These are phyloP conservation scores for Penstemon barbatus DNA, from an alignment of 257 asterid species.

Conservation along the genomic window DNA sequence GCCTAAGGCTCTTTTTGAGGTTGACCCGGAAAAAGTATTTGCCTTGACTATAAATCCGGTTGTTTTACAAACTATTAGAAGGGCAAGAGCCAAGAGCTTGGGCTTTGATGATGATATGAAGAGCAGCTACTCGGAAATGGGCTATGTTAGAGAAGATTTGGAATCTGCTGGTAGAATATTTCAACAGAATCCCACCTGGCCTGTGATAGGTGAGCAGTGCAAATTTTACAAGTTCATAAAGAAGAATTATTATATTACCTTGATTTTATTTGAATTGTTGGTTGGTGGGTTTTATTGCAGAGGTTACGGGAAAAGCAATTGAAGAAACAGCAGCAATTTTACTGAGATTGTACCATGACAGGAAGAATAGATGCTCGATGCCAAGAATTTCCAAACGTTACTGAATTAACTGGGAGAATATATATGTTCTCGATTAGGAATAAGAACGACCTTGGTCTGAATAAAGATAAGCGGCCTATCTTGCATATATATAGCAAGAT, in stretches of 20 bases:
- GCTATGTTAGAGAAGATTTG: conserved; percentile 61
- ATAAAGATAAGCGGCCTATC: background rate
- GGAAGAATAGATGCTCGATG: conserved; percentile 88
- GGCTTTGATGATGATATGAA: conserved; percentile 54
- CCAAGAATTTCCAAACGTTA: conserved; percentile 87
- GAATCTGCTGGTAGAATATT: conserved; percentile 69
- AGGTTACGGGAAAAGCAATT: conserved; percentile 88
- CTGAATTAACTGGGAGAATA: conserved; percentile 31
- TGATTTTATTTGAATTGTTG: conserved; percentile 1
- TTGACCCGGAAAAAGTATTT: conserved; percentile 82
- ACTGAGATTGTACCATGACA: conserved; percentile 80
- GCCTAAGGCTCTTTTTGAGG: conserved; percentile 74
- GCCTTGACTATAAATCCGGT: conserved; percentile 81
- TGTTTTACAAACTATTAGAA: conserved; percentile 71
- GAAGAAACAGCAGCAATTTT: conserved; percentile 95
- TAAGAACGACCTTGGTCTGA: background rate
- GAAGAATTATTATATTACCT: background rate
- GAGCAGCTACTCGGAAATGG: conserved; percentile 76
- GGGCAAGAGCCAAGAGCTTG: conserved; percentile 80
- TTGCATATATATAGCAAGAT: no score
- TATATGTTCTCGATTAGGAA: conserved; percentile 7
- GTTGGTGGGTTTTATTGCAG: conserved; percentile 55
- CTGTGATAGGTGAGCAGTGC: conserved; percentile 77
- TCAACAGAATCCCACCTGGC: conserved; percentile 86
- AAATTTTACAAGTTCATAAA: background rate